These are phyloP conservation scores for Cytospora schulzeri DNA, from an alignment of 2,329 filamentous ascomycete genomes.

Conservation along the genomic window DNA sequence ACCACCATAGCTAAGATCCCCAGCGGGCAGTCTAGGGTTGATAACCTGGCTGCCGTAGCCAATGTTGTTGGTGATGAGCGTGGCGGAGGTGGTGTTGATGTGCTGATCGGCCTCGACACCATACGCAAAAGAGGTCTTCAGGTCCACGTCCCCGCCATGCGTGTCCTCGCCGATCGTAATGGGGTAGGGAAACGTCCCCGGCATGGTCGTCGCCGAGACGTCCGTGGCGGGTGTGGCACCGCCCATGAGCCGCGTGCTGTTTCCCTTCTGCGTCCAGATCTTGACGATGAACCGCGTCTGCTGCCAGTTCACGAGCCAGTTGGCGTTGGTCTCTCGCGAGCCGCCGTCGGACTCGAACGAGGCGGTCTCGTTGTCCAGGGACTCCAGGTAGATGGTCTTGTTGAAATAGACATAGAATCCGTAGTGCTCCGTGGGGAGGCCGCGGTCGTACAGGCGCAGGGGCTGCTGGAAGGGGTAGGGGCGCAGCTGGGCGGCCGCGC, in stretches of 20 bases:
- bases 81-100: conserved; percentile 47
- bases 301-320: conserved; percentile 59
- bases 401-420: conserved; percentile 93
- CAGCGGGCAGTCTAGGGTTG: conserved; percentile 49
- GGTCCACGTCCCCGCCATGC: conserved; percentile 57
- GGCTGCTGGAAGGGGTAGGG: conserved; percentile 75
- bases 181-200: conserved; percentile 66
- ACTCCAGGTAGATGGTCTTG: conserved; percentile 80
- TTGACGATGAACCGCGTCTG: conserved; percentile 65
- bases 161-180: conserved; percentile 63
- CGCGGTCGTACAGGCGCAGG: conserved; percentile 82
- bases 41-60: conserved; percentile 53
- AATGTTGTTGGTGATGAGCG: conserved; percentile 53
- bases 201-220: conserved; percentile 41
- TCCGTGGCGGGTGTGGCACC: conserved; percentile 34
- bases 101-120: conserved; percentile 49
- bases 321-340: conserved; percentile 53
- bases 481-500: conserved; percentile 71
- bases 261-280: conserved; percentile 60
- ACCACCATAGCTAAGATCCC: conserved; percentile 55
- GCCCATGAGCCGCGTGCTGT: conserved; percentile 45
- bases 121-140: conserved; percentile 59
- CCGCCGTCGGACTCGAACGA: conserved; percentile 58
- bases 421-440: conserved; percentile 80
- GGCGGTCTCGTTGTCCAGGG: conserved; percentile 45